Percentiles rank a stretch among this genome's conserved stretches.
These are phyloP conservation scores for Phytophthora colocasiae DNA, from an alignment of 352 stramenopile species.

Conservation along the genomic window DNA sequence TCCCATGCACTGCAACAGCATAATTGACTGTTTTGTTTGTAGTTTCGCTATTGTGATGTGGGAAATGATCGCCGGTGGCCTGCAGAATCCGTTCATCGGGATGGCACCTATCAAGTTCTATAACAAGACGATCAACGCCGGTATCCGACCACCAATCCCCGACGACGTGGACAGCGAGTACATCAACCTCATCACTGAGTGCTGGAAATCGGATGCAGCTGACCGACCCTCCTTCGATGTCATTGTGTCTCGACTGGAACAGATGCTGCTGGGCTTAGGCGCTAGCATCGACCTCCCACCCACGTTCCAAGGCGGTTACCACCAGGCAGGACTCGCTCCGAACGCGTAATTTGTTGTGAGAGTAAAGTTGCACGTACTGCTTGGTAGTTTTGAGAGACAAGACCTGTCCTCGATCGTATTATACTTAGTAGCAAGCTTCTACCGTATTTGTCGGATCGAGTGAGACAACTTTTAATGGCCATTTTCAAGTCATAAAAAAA, in stretches of 20 bases:
- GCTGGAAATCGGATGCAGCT: conserved; percentile 81
- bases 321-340: conserved; percentile 52
- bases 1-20: not conserved
- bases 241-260: conserved; percentile 81
- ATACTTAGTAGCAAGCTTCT: conserved; percentile 30
- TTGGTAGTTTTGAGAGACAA: conserved; percentile 48
- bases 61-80: conserved; percentile 87
- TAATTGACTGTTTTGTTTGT: not conserved
- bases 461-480: too few relatives aligned
- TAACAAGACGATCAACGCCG: conserved; percentile 86
- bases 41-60: conserved; percentile 93
- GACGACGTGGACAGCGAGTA: conserved; percentile 77
- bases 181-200: conserved; percentile 78
- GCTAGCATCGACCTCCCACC: conserved; percentile 85
- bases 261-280: conserved; percentile 72
- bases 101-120: conserved; percentile 93
- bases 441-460: too few relatives aligned
- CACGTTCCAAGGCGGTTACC: conserved; percentile 87
- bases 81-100: conserved; percentile 89
- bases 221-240: conserved; percentile 80
- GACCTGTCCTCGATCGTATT: conserved; percentile 46
- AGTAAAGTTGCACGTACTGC: conserved; percentile 25
- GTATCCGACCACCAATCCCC: conserved; percentile 74
- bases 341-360: conserved; percentile 39
- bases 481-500: too few relatives aligned